phyloP scores from a whole-genome alignment of 805 yeast species.

The Wickerhamiella brachini region DNA sequence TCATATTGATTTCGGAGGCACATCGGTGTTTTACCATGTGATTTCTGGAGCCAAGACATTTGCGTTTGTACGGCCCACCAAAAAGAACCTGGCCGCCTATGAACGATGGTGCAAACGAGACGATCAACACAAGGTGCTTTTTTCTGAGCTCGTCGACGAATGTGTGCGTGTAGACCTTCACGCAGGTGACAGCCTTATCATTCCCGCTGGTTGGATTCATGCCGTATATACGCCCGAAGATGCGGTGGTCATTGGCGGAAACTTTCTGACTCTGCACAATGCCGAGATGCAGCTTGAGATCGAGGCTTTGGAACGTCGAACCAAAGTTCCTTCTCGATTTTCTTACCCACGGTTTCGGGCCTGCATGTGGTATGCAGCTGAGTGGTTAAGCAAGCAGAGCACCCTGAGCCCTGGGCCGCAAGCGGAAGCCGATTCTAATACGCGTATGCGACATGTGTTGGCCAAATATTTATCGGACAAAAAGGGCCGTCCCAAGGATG shows the following conservation, averaged over 20 bases:
- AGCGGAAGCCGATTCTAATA: no score
- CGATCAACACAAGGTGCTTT: conserved; percentile 50
- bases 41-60: conserved; percentile 64
- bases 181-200: conserved; percentile 61
- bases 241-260: conserved; percentile 77
- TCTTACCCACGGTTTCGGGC: conserved; percentile 64
- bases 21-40: conserved; percentile 79
- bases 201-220: conserved; percentile 92
- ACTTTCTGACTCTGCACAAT: conserved; percentile 56
- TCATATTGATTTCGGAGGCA: conserved; percentile 86
- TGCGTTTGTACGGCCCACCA: conserved; percentile 67
- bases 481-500: not conserved
- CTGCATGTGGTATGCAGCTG: conserved; percentile 54
- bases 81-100: conserved; percentile 44
- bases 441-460: not conserved
- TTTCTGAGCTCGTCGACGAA: conserved; percentile 36
- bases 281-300: conserved; percentile 50
- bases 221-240: conserved; percentile 75
- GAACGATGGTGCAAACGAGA: conserved; percentile 58
- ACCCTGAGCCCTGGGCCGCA: not conserved
- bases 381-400: not conserved
- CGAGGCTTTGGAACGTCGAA: conserved; percentile 45
- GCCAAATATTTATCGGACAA: not conserved
- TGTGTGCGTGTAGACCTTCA: conserved; percentile 42
- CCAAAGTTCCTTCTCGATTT: conserved; percentile 63